Conservation (phyloP, 208 protist species). For the Wallacemonas sp. region DNA sequence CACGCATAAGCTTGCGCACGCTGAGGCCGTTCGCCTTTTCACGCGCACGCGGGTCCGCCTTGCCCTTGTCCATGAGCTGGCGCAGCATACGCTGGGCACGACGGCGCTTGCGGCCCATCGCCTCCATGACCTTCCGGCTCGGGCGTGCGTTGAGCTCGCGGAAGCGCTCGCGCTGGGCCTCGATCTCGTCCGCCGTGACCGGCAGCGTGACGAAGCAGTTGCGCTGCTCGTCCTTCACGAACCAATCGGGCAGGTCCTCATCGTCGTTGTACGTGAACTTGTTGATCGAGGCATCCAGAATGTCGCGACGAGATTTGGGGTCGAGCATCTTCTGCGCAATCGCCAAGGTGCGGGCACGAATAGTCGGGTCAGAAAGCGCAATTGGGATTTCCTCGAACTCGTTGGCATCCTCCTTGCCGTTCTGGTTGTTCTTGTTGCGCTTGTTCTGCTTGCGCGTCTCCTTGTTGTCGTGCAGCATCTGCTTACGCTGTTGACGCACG, state of each 20-base stretch:
- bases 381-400: slow-evolving; percentile 89
- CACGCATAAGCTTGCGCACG: slow-evolving; percentile 89
- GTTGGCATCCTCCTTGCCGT: slow-evolving; percentile 55
- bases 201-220: slow-evolving; percentile 85
- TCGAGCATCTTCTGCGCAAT: slow-evolving; percentile 89
- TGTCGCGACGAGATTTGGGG: slow-evolving; percentile 79
- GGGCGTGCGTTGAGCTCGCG: slow-evolving; percentile 94
- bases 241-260: slow-evolving; percentile 91
- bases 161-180: slow-evolving; percentile 90
- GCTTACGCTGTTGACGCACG: slow-evolving; percentile 81
- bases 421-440: slow-evolving; percentile 55
- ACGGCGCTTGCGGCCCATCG: slow-evolving; percentile 94
- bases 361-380: slow-evolving; percentile 82
- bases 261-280: slow-evolving; percentile 90
- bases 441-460: slow-evolving; percentile 68
- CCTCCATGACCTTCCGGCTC: slow-evolving; percentile 97
- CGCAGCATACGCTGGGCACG: slow-evolving; percentile 83
- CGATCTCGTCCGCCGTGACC: slow-evolving; percentile 90
- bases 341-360: slow-evolving; percentile 84
- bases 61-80: slow-evolving; percentile 87
- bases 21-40: slow-evolving; percentile 79
- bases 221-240: slow-evolving; percentile 91
- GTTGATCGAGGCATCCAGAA: slow-evolving; percentile 88
- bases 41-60: slow-evolving; percentile 80
- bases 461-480: slow-evolving; percentile 78